Percentiles rank a stretch among this genome's conserved stretches.
Conservation (phyloP, 2,329 filamentous ascomycete species). For the Fusarium brevicatenulatum region DNA sequence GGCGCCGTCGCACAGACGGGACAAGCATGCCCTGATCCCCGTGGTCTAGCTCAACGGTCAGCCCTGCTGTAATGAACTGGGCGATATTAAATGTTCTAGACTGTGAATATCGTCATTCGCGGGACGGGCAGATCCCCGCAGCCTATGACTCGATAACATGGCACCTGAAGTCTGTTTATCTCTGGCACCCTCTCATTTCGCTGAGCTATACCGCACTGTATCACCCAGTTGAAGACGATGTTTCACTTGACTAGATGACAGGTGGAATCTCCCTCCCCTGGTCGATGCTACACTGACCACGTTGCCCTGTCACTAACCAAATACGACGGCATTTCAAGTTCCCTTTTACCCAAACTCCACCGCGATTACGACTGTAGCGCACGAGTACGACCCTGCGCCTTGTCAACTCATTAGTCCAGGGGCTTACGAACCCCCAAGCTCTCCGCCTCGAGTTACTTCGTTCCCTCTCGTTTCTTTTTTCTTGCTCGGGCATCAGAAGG, state of each 20-base stretch:
- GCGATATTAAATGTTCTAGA: not conserved
- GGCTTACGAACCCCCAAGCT: not conserved
- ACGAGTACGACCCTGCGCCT: not conserved
- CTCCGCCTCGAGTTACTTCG: not conserved
- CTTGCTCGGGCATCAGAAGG: not conserved
- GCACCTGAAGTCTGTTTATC: not conserved
- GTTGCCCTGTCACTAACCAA: not conserved
- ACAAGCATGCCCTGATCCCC: not conserved
- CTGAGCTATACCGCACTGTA: not conserved
- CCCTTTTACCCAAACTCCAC: not conserved
- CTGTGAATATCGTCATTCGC: not conserved
- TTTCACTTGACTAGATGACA: not conserved
- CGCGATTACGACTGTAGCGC: not conserved
- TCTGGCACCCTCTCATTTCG: not conserved
- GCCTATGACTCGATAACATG: not conserved
- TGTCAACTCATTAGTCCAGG: not conserved
- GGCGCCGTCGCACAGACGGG: not conserved
- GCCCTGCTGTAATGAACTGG: not conserved
- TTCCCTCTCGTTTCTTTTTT: not conserved
- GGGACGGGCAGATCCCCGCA: not conserved
- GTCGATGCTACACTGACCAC: not conserved
- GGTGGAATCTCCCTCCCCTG: not conserved
- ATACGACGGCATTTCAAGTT: not conserved
- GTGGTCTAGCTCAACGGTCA: conserved; percentile 1
- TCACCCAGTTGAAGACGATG: no score